These are phyloP conservation scores for Dalbergia cochinchinensis DNA, from an alignment of 306 rosid genomes.

Conservation along the genomic window DNA sequence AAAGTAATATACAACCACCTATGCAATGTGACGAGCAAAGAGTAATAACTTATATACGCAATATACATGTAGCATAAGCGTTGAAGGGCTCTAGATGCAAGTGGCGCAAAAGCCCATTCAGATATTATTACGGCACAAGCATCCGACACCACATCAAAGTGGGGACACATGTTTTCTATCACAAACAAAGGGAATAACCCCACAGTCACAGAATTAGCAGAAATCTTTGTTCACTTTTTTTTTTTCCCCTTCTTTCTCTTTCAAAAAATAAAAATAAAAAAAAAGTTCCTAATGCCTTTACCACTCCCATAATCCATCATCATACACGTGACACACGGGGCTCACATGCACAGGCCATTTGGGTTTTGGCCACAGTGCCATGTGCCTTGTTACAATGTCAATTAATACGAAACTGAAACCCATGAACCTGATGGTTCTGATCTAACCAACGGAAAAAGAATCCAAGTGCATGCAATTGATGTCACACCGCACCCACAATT, in stretches of 20 bases:
- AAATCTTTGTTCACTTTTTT: background rate
- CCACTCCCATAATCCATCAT: slow-evolving; percentile 13
- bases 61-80: too few relatives aligned
- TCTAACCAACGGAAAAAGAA: background rate
- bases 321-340: slow-evolving; percentile 37
- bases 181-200: slow-evolving; percentile 24
- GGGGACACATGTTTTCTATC: slow-evolving; percentile 27
- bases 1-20: background rate
- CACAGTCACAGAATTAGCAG: slow-evolving; percentile 27
- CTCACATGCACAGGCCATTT: slow-evolving; percentile 41
- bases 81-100: background rate
- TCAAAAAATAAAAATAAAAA: background rate
- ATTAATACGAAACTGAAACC: slow-evolving; percentile 35
- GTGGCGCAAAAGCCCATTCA: slow-evolving; percentile 25
- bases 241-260: too few relatives aligned
- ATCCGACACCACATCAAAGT: slow-evolving; percentile 33
- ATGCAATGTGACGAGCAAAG: too few relatives aligned
- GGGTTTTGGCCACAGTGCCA: slow-evolving; percentile 46
- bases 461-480: slow-evolving; percentile 36
- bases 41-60: too few relatives aligned
- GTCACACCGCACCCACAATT: slow-evolving; percentile 5
- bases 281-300: slow-evolving; percentile 4
- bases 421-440: background rate
- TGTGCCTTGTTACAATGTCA: slow-evolving; percentile 44
- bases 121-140: slow-evolving; percentile 8